A percentile compares a stretch with the other conserved stretches of the same genome.
Evolutionary conservation across 192 early-diverging fungal genomes (phyloP).

Genomic region (Coemansia sp.): DNA sequence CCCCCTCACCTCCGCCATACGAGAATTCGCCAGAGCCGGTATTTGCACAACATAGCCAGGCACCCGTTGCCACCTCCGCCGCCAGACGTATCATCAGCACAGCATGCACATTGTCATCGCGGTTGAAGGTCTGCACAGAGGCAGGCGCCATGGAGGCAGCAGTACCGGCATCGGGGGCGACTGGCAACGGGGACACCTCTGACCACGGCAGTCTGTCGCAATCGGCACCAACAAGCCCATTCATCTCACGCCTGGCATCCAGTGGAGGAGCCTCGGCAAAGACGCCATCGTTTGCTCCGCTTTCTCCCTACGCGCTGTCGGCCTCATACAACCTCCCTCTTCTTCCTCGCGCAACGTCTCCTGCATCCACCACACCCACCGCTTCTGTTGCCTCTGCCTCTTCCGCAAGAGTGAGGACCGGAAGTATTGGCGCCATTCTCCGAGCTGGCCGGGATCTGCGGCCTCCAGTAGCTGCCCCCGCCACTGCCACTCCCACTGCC

Average conservation of each 20-base stretch:
- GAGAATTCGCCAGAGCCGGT: background rate
- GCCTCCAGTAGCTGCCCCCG: background rate
- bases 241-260: background rate
- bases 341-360: background rate
- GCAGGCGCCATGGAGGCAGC: background rate
- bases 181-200: background rate
- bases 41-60: background rate
- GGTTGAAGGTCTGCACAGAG: background rate
- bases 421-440: slow-evolving; percentile 4
- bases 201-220: slow-evolving; percentile 13
- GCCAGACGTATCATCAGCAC: background rate
- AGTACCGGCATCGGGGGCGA: background rate
- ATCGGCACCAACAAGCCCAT: slow-evolving; percentile 43
- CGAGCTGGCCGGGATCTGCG: background rate
- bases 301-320: background rate
- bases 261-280: background rate
- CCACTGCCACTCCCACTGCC: background rate
- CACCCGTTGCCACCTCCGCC: background rate
- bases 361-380: background rate
- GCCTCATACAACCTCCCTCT: background rate
- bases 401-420: background rate
- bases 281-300: background rate
- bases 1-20: background rate
- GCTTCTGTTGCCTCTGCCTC: background rate
- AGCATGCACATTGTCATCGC: background rate